Conservation (phyloP, 2,329 filamentous ascomycete genomes). For the Colletotrichum shisoi region DNA sequence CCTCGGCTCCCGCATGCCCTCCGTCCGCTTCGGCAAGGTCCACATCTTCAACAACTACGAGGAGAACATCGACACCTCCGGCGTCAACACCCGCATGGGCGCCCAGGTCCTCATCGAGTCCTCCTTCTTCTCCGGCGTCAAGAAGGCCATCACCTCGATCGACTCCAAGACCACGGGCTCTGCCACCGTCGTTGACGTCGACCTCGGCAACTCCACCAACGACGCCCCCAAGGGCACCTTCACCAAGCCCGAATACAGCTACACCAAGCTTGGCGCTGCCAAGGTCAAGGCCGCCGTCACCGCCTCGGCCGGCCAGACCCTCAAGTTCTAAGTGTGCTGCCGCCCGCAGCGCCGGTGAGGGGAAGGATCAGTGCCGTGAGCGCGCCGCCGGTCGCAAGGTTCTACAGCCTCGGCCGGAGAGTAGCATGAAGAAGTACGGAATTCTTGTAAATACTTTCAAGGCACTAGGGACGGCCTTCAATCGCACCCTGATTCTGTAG, state of each 20-base stretch:
- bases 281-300: slow-evolving; percentile 56
- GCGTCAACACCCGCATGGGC: slow-evolving; percentile 65
- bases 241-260: slow-evolving; percentile 60
- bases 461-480: slow-evolving; percentile 6
- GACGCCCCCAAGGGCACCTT: slow-evolving; percentile 61
- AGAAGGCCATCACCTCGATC: slow-evolving; percentile 49
- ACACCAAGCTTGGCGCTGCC: slow-evolving; percentile 55
- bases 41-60: slow-evolving; percentile 65
- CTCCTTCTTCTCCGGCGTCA: slow-evolving; percentile 57
- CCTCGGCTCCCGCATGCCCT: slow-evolving; percentile 69
- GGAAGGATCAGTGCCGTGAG: slow-evolving; percentile 3
- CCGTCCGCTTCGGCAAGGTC: slow-evolving; percentile 70
- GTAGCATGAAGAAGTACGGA: slow-evolving; percentile 15
- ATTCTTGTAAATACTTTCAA: slow-evolving; percentile 37
- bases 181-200: slow-evolving; percentile 53
- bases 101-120: slow-evolving; percentile 68
- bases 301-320: slow-evolving; percentile 51
- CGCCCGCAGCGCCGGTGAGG: neutral
- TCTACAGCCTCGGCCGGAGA: neutral
- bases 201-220: slow-evolving; percentile 56
- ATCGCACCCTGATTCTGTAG: slow-evolving; percentile 1
- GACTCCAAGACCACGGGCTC: slow-evolving; percentile 55
- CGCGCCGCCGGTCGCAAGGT: slow-evolving; percentile 20
- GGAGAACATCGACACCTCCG: slow-evolving; percentile 52
- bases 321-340: slow-evolving; percentile 45